Evolutionary conservation across 345 rosid species (phyloP), one percentile per base, ranked within the genome.

Genomic region (Ricinus communis): DNA sequence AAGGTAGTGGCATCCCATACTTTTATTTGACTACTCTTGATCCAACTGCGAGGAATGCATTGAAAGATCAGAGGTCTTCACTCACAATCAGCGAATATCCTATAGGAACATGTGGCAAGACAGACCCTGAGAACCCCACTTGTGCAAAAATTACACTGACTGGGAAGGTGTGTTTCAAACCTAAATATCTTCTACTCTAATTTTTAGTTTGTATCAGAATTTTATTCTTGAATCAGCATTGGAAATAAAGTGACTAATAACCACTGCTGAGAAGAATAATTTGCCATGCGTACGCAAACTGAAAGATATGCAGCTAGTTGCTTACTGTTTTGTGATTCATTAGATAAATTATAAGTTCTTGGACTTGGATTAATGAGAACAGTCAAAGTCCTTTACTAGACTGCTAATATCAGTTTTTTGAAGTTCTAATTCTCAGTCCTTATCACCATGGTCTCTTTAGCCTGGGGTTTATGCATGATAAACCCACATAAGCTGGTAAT

Each of bases 21-120:
- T 95, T 95, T 76, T 95, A 95, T 86, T 85, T 95, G 83, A 95
- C 97, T 30, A 73, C 86, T 45, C 99, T 95, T 68, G 99, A 95
- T 86, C 97, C 97, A 76, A 95, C 98, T 10, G 93, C 98, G 1
- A 80, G 83, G 70, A 84, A 94, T 79, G 98, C 97, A 5, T 54
- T 88, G 53, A 75, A 75, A 71, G 98, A 94, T 75, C 67, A 72
- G 50, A 87, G 95, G 69, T 87, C 98, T 73, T 94, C 98, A 3
- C 76, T 91, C 46, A 62, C 99, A 6, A 47, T 86, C 53, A 94
- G 98, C 19, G 98, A 94, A 86, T 85, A 87, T 71, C 91, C 97
- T 27, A 21, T 94, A 57, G 97, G 96, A 81, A 94, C 99, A 58
- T 94, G 98, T 78, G 91, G 91, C 68, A 84, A 83, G 70, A 83